Percentiles rank a stretch among this genome's conserved stretches.
phyloP scores from a whole-genome alignment of 192 early-diverging fungal species.

The Dissophora globulifera region DNA sequence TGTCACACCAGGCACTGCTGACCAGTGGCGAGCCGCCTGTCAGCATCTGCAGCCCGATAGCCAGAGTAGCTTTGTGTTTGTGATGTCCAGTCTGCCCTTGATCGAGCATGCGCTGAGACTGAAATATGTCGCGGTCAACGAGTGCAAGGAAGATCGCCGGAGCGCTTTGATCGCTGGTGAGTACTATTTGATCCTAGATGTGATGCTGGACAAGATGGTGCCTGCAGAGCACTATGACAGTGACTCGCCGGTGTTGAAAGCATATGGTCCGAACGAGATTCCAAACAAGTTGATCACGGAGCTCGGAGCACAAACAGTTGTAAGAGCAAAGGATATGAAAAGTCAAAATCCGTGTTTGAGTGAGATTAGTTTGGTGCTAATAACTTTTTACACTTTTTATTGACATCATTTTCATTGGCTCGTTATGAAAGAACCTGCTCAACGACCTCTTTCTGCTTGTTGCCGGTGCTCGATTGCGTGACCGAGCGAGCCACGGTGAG shows the following conservation, averaged over 20 bases:
- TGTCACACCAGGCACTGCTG: conserved; percentile 16
- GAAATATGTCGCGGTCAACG: conserved; percentile 22
- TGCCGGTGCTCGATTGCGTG: conserved; percentile 30
- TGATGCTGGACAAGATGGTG: conserved; percentile 21
- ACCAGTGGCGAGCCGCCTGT: conserved; percentile 16
- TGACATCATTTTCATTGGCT: background rate
- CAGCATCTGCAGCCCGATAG: background rate
- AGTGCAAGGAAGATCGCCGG: conserved; percentile 39
- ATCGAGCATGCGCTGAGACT: conserved; percentile 29
- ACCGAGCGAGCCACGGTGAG: conserved; percentile 44
- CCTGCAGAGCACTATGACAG: conserved; percentile 23
- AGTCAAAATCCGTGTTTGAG: too few species aligned
- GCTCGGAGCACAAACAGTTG: conserved; percentile 12
- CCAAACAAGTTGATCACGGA: conserved; percentile 11
- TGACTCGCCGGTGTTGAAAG: background rate
- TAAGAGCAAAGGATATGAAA: too few species aligned
- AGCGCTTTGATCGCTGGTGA: conserved; percentile 36
- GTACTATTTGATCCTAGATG: conserved; percentile 45
- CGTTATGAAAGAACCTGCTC: conserved; percentile 23
- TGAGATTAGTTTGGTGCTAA: too few species aligned
- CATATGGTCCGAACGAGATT: background rate
- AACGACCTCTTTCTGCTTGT: conserved; percentile 27
- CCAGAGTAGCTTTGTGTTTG: conserved; percentile 19
- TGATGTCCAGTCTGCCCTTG: conserved; percentile 34
- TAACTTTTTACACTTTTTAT: background rate